phyloP scores from a whole-genome alignment of 768 basidiomycete species.

The Melanogaster broomeanus region DNA sequence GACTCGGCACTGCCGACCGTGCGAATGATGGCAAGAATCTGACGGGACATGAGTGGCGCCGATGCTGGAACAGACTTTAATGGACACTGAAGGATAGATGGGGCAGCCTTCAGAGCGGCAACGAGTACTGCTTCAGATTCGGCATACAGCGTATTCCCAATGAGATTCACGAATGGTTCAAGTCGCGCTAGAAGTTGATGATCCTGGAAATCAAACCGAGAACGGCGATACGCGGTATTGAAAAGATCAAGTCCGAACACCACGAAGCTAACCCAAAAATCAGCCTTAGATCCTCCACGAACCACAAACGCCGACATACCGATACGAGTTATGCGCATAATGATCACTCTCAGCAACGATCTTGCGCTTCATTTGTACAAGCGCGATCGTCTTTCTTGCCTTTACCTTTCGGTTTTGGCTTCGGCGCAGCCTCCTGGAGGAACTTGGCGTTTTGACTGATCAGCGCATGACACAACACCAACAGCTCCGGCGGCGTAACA shows the following conservation, averaged over 20 bases:
- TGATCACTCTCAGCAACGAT: conserved; percentile 56
- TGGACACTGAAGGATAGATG: conserved; percentile 83
- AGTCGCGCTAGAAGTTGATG: conserved; percentile 73
- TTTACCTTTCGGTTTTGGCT: conserved; percentile 32
- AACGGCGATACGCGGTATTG: conserved; percentile 81
- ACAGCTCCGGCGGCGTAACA: conserved; percentile 66
- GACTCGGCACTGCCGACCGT: conserved; percentile 86
- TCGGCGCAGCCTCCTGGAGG: conserved; percentile 58
- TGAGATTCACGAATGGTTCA: conserved; percentile 80
- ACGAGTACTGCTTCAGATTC: conserved; percentile 71
- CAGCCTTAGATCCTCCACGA: neutral
- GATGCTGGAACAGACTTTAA: conserved; percentile 73
- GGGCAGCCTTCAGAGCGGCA: conserved; percentile 76
- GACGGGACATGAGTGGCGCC: conserved; percentile 79
- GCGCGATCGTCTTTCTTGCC: conserved; percentile 54
- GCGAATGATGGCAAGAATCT: conserved; percentile 81
- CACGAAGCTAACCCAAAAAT: conserved; percentile 61
- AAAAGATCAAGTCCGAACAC: conserved; percentile 92
- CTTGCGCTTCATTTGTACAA: conserved; percentile 80
- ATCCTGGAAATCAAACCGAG: conserved; percentile 84
- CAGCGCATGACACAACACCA: conserved; percentile 85
- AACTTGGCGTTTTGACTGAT: conserved; percentile 91
- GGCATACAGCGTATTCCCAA: conserved; percentile 93
- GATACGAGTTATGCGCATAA: conserved; percentile 85
- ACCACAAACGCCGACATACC: conserved; percentile 44